Base-by-base conservation (phyloP, 148 eudicot genomes). In the Diospyros kaki region DNA sequence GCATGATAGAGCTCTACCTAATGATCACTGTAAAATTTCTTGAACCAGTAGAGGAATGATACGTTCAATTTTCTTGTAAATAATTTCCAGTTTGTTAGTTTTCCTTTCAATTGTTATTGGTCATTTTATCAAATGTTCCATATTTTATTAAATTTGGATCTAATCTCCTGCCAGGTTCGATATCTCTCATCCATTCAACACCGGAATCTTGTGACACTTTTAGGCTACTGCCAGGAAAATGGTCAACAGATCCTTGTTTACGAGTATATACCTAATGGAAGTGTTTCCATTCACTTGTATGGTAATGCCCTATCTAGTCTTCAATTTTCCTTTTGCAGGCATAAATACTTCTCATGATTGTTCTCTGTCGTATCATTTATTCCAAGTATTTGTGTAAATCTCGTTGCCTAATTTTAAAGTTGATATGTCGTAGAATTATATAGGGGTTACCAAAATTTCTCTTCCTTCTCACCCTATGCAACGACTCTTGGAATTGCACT, bases 241-340 rank as follows among this genome's bases (percentile, higher is more conserved):
- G 85, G 83, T 81, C 88, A 87, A 64, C 97, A 94, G 78, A 82
- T 92, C 79, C 97, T 94, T 66, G 94, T 94, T n/a, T 94, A 90
- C 67, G 97, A 94, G 81, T 94, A 94, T 81, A 80, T 94, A 78
- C 96, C 97, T 68, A 92, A 92, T 84, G 98, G 98, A 83, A 94
- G 97, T 86, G 96, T 94, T 73, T 89, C 98, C 50, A 81, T 88
- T 80, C 98, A 94, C 86, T 84, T 94, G 83, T 92, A 92, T 68
- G 97, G 98, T 94, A 89, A 87, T 42, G 60, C 76, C 63, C 60
- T 55, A 44, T 71, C 61, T 62, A 18, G 4, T 46, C 1, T 3
- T 68, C 41, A 28, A 58, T 59, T 73, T 55, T 64, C 11, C 38
- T 64, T 73, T 66, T 7, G 14, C 52, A 44, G 11, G 71, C 68